These are phyloP conservation scores for Xylariaceae sp. DNA, from an alignment of 2,329 filamentous ascomycete genomes.

Conservation along the genomic window DNA sequence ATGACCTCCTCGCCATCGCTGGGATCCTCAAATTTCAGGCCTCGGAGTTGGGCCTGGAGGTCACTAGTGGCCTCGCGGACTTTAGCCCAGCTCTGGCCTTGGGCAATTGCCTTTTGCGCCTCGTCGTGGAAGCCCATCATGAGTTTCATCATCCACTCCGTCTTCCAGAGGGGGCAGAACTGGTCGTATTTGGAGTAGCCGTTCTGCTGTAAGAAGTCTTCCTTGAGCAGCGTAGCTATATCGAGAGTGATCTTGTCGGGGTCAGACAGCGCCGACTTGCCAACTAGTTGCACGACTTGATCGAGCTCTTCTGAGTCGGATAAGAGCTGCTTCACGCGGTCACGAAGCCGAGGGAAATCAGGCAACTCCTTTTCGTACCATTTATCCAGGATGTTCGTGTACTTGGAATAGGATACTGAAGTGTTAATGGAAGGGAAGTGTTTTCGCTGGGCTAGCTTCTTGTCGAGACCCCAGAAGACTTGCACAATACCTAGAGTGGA, in stretches of 20 bases:
- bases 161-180: constrained; percentile 99
- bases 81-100: constrained; percentile 89
- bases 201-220: constrained; percentile 98
- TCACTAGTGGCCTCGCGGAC: constrained; percentile 86
- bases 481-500: constrained; percentile 95
- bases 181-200: constrained; percentile 99
- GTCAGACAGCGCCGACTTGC: constrained; percentile 93
- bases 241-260: constrained; percentile 98
- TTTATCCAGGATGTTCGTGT: constrained; percentile 80
- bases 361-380: constrained; percentile 92
- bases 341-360: constrained; percentile 87
- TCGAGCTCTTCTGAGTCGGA: constrained; percentile 96
- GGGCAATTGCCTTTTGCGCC: constrained; percentile 87
- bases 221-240: constrained; percentile 86
- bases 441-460: constrained; percentile 98
- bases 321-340: constrained; percentile 89
- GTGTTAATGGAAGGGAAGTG: constrained; percentile 99
- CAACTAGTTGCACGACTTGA: constrained; percentile 96
- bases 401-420: constrained; percentile 91
- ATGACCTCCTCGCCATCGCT: constrained; percentile 77
- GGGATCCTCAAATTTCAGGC: constrained; percentile 96
- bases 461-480: constrained; percentile 99
- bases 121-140: constrained; percentile 99
- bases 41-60: constrained; percentile 77
- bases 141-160: constrained; percentile 99